Evolutionary conservation across 768 basidiomycete genomes (phyloP).

Genomic region (Coprinopsis strossmayeri): DNA sequence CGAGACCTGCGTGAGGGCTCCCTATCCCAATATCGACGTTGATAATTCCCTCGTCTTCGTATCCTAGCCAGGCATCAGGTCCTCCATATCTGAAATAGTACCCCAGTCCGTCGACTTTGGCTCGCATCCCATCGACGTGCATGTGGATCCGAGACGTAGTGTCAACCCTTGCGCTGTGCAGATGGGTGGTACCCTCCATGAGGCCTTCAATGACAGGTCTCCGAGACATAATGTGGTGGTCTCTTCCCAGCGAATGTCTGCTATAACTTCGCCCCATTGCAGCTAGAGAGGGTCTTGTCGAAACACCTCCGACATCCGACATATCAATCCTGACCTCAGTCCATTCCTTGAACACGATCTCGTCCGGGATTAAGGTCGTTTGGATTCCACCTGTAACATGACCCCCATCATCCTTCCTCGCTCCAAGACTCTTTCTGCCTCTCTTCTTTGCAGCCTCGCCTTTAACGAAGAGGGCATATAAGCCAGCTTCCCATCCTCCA

Average conservation of each 20-base stretch:
- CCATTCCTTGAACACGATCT: constrained; percentile 26
- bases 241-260: background rate
- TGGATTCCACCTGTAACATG: constrained; percentile 15
- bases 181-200: constrained; percentile 6
- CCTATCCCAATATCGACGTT: constrained; percentile 27
- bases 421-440: constrained; percentile 10
- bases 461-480: constrained; percentile 26
- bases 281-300: background rate
- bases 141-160: constrained; percentile 20
- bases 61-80: constrained; percentile 19
- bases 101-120: constrained; percentile 26
- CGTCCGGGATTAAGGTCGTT: constrained; percentile 27
- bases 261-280: constrained; percentile 13
- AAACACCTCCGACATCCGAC: constrained; percentile 14
- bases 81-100: constrained; percentile 27
- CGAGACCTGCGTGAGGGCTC: constrained; percentile 18
- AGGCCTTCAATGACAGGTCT: background rate
- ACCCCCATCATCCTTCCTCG: too few relatives aligned
- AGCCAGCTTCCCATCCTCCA: constrained; percentile 20
- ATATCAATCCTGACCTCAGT: constrained; percentile 30
- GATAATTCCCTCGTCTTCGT: constrained; percentile 32
- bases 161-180: constrained; percentile 12
- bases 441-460: constrained; percentile 12
- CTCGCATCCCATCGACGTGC: constrained; percentile 30
- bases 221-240: background rate